Conservation (phyloP, 768 basidiomycete species). For the Tremella yokohamensis region DNA sequence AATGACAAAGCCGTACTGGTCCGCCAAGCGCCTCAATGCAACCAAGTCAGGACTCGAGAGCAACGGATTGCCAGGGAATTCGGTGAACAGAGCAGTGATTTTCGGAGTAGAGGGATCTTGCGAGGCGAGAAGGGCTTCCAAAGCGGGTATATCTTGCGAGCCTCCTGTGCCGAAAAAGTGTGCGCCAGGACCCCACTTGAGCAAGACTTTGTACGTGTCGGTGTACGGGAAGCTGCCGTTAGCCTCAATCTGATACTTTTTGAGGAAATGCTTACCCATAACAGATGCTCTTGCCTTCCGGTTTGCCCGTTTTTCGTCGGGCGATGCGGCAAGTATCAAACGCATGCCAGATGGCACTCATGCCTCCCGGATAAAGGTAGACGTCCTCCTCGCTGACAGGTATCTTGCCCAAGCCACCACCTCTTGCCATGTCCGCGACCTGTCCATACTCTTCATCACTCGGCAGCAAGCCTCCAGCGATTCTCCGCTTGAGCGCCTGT, state of each 20-base stretch:
- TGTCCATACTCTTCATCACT: conserved; percentile 57
- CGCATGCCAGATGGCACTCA: conserved; percentile 91
- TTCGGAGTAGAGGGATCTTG: conserved; percentile 57
- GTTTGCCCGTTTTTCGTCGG: conserved; percentile 52
- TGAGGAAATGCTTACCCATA: conserved; percentile 70
- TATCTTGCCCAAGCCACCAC: conserved; percentile 43
- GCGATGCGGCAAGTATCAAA: conserved; percentile 63
- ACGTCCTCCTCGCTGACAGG: conserved; percentile 81
- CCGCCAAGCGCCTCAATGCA: conserved; percentile 71
- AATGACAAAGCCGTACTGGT: conserved; percentile 80
- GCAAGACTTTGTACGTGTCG: conserved; percentile 86
- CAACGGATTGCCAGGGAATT: conserved; percentile 94
- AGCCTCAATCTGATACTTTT: not conserved
- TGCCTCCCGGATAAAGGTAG: conserved; percentile 79
- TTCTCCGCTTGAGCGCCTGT: conserved; percentile 75
- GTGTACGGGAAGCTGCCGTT: conserved; percentile 79
- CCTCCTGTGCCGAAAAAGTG: conserved; percentile 80
- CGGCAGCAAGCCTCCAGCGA: conserved; percentile 73
- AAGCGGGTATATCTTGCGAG: conserved; percentile 67
- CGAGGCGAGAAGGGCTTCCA: conserved; percentile 61
- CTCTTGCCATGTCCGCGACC: conserved; percentile 41
- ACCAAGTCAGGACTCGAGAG: conserved; percentile 76
- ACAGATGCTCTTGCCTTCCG: conserved; percentile 74
- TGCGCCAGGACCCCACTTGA: conserved; percentile 95
- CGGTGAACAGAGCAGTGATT: conserved; percentile 76